These are phyloP conservation scores for bread wheat (Triticum aestivum) DNA, from an alignment of 176 grass and related monocot genomes.

Conservation along the genomic window DNA sequence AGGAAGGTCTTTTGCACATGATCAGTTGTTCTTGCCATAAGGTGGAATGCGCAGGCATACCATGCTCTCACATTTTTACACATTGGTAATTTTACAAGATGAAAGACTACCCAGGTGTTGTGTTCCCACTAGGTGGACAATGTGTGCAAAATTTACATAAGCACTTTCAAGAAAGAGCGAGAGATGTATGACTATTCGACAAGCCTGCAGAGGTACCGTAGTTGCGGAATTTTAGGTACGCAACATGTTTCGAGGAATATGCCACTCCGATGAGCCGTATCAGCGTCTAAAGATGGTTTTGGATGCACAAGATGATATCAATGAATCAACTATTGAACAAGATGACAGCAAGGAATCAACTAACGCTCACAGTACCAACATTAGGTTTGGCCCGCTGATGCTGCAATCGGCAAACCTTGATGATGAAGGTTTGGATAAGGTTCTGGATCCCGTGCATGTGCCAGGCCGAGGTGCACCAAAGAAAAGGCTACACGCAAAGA, in stretches of 20 bases:
- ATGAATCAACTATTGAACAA: neutral
- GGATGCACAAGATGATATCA: neutral
- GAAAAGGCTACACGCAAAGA: neutral
- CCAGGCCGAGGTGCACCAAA: neutral
- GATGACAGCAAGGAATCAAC: neutral
- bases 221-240: too few relatives aligned
- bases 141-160: too few relatives aligned
- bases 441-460: too few relatives aligned
- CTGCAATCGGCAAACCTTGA: too few relatives aligned
- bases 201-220: too few relatives aligned
- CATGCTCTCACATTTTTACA: neutral
- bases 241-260: too few relatives aligned
- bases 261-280: too few relatives aligned
- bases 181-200: too few relatives aligned
- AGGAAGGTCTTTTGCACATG: too few relatives aligned
- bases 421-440: too few relatives aligned
- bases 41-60: neutral
- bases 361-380: neutral
- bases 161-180: too few relatives aligned
- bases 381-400: neutral
- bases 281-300: too few relatives aligned
- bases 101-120: neutral
- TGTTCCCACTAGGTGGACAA: neutral
- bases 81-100: neutral
- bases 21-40: neutral